phyloP scores from a whole-genome alignment of 148 eudicot genomes.

The Fallopia convolvulus region DNA sequence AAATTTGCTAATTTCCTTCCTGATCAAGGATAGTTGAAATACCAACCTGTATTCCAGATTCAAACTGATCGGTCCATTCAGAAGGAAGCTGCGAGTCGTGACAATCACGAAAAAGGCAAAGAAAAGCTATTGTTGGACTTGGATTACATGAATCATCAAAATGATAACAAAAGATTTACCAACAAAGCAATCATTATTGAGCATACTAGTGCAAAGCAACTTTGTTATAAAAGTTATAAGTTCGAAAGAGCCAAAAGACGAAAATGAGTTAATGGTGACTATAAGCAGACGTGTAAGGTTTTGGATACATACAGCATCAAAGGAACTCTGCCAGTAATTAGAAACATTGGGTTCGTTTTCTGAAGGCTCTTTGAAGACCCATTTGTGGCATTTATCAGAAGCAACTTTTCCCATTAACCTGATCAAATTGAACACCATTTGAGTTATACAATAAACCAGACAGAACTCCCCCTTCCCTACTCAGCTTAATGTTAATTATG shows the following conservation, averaged over 20 bases:
- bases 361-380: constrained; percentile 99
- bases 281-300: neutral
- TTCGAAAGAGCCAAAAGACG: neutral
- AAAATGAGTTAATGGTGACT: neutral
- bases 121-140: constrained; percentile 6
- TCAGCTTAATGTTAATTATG: neutral
- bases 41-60: constrained; percentile 89
- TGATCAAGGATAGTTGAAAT: neutral
- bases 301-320: constrained; percentile 83
- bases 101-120: neutral
- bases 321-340: constrained; percentile 97
- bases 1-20: neutral
- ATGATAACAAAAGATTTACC: neutral
- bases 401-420: constrained; percentile 93
- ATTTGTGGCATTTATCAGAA: constrained; percentile 99
- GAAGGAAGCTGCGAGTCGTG: constrained; percentile 64
- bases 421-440: constrained; percentile 20
- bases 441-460: neutral
- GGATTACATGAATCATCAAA: constrained; percentile 18
- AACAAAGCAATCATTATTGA: constrained; percentile 5
- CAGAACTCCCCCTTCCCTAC: neutral
- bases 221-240: neutral
- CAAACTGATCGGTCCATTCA: constrained; percentile 98
- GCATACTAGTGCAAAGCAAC: neutral
- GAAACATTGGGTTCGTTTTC: constrained; percentile 90